Conservation (phyloP, 352 stramenopile genomes). For the Globisporangium barbulae region DNA sequence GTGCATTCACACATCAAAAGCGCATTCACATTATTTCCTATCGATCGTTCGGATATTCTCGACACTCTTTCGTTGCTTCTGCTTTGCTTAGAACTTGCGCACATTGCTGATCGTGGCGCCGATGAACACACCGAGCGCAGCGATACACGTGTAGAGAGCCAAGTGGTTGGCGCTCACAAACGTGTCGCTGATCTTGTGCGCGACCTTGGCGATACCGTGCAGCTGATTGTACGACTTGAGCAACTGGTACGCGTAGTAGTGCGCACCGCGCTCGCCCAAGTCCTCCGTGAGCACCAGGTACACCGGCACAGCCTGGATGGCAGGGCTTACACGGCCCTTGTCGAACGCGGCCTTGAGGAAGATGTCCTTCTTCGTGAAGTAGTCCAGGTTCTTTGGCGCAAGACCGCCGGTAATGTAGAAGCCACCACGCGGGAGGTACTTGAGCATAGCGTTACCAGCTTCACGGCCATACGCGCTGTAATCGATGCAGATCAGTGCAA, state of each 20-base stretch:
- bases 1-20: slow-evolving; percentile 11
- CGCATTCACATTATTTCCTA: slow-evolving; percentile 19
- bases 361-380: slow-evolving; percentile 82
- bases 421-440: slow-evolving; percentile 94
- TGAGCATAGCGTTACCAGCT: slow-evolving; percentile 92
- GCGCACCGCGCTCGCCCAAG: slow-evolving; percentile 84
- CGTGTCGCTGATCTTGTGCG: slow-evolving; percentile 27
- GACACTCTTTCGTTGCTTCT: background rate
- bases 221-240: slow-evolving; percentile 57
- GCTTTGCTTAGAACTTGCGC: slow-evolving; percentile 14
- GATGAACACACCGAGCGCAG: slow-evolving; percentile 30
- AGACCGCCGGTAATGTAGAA: slow-evolving; percentile 97
- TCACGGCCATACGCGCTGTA: slow-evolving; percentile 91
- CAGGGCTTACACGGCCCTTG: slow-evolving; percentile 84
- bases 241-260: slow-evolving; percentile 86
- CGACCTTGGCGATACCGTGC: slow-evolving; percentile 31
- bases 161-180: slow-evolving; percentile 39
- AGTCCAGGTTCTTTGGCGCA: slow-evolving; percentile 95
- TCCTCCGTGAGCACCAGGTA: slow-evolving; percentile 91
- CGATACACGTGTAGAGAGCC: slow-evolving; percentile 41
- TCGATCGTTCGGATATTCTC: background rate
- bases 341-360: slow-evolving; percentile 87
- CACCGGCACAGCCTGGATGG: slow-evolving; percentile 74
- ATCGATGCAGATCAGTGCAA: slow-evolving; percentile 9
- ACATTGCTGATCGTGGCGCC: slow-evolving; percentile 18